Evolutionary conservation across 2,329 filamentous ascomycete species (phyloP), one percentile per base, ranked within the genome.

Genomic region (Ophiostoma tasmaniense): DNA sequence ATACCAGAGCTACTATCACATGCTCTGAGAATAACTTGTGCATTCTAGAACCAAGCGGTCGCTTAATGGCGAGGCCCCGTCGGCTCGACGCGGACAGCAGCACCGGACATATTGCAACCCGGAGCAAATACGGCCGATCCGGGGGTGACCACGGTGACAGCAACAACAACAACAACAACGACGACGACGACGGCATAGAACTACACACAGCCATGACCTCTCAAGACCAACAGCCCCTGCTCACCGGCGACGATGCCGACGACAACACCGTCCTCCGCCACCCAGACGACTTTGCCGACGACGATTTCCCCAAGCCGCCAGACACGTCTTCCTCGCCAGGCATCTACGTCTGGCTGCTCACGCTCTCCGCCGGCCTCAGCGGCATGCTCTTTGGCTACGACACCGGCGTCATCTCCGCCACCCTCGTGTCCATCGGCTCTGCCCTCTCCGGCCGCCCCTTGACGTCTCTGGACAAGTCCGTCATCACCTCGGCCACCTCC

Each of bases 311-410:
- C 37, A 70, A 33, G 35, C 59, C 50, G 3, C 4, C 50, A 55
- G 8, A 8, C 14, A 35, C 13, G 28, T 20, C 59, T 17, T n/a
- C 30, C 30, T n/a, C 30, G 1, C 82, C 59, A 2, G 81, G 84
- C 2, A 67, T 81, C 25, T 89, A 87, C 71, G 81, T 90, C 39
- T 85, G 87, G 81, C 75, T 87, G 17, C 78, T 90, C 71, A 89
- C 87, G 3, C 78, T 89, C 66, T 85, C 87, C 13, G 88, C 88
- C 13, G 87, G 88, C 5, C 88, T 90, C 67, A 89, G 86, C 73
- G 88, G 88, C 7, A 79, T 90, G 0, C 75, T 90, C 0, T 90
- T 90, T 79, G 88, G 88, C 74, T 90, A 89, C 74, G 87, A 89
- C 75, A 89, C 87, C 0, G 87, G 88, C 65, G 88, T 90, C 20